phyloP scores from a whole-genome alignment of 164 flowering plant genomes.

The Magnolia kwangsiensis region DNA sequence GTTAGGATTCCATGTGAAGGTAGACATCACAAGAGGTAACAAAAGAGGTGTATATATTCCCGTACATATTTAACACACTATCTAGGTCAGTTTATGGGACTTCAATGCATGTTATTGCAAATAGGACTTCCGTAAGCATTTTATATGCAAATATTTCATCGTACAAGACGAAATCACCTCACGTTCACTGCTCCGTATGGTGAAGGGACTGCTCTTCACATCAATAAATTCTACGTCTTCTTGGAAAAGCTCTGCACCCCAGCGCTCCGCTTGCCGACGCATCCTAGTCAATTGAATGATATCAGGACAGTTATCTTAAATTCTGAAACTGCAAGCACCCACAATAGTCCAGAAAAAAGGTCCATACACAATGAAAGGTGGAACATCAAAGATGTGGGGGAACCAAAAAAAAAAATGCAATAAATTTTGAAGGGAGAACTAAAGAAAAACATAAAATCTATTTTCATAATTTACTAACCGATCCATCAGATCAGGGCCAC shows the following conservation, averaged over 20 bases:
- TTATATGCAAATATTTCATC: background rate
- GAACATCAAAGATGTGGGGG: background rate
- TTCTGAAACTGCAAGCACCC: background rate
- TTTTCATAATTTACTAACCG: constrained; percentile 34
- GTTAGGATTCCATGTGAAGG: background rate
- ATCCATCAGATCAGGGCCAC: constrained; percentile 98
- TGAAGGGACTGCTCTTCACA: constrained; percentile 72
- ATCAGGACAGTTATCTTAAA: background rate
- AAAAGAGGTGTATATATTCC: background rate
- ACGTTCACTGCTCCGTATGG: constrained; percentile 81
- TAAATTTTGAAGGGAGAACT: background rate
- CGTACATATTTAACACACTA: background rate
- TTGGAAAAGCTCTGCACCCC: constrained; percentile 92
- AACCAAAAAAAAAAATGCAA: background rate
- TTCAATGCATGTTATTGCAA: background rate
- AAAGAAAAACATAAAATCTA: background rate
- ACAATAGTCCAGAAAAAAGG: background rate
- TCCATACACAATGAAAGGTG: background rate
- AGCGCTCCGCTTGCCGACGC: constrained; percentile 86
- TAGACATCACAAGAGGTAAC: background rate
- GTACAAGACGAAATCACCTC: constrained; percentile 51
- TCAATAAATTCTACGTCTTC: constrained; percentile 92
- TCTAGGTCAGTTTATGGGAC: background rate
- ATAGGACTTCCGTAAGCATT: background rate
- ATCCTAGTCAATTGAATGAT: constrained; percentile 42